These are phyloP conservation scores for Starmerella sp. DNA, from an alignment of 805 yeast genomes.

Conservation along the genomic window DNA sequence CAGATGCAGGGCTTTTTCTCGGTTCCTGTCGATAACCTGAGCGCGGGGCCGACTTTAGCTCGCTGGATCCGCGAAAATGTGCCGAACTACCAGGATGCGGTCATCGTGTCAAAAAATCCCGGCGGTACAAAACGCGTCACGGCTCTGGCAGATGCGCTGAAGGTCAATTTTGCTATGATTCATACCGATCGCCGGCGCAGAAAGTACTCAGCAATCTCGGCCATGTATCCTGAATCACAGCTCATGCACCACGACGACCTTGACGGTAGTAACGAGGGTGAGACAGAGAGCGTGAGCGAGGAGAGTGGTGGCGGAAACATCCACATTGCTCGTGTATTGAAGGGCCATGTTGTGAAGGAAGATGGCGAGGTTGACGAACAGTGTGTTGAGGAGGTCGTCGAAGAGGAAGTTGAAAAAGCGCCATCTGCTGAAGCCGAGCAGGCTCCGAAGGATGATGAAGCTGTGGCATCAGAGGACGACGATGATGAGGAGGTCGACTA, in stretches of 20 bases:
- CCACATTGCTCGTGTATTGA: constrained; percentile 90
- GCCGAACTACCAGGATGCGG: constrained; percentile 74
- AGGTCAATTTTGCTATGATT: constrained; percentile 96
- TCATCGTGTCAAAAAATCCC: constrained; percentile 96
- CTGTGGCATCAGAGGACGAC: constrained; percentile 8
- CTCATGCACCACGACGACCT: constrained; percentile 19
- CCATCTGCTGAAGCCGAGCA: background rate
- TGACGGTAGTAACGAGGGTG: constrained; percentile 14
- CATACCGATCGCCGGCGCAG: constrained; percentile 94
- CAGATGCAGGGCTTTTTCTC: constrained; percentile 99
- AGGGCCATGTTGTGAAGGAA: constrained; percentile 79
- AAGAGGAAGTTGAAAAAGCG: constrained; percentile 30
- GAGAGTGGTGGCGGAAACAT: constrained; percentile 33
- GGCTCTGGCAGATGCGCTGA: constrained; percentile 90
- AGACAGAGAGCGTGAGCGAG: constrained; percentile 6
- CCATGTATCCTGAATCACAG: constrained; percentile 22
- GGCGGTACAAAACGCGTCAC: constrained; percentile 99
- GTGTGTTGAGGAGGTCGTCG: background rate
- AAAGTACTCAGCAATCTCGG: constrained; percentile 39
- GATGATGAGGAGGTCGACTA: constrained; percentile 77
- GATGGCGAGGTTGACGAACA: constrained; percentile 6
- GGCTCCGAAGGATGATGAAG: background rate
- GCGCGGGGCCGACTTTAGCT: constrained; percentile 93
- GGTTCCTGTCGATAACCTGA: constrained; percentile 91
- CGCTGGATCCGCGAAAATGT: constrained; percentile 90